Base-by-base conservation (phyloP, 2,329 filamentous ascomycete genomes). In the Parastagonospora nodorum region DNA sequence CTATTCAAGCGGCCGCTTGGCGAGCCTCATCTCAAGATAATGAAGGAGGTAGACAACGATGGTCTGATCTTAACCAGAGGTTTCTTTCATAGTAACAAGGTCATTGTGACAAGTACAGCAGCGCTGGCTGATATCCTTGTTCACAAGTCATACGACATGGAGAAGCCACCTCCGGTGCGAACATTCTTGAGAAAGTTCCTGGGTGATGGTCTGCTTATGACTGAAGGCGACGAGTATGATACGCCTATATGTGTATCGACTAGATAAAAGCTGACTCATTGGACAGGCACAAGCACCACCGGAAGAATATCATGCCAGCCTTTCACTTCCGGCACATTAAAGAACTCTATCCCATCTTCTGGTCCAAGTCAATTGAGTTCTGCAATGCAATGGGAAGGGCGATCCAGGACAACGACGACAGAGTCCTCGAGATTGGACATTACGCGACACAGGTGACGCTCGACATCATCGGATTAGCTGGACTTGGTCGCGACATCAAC, bases 321-420 rank as follows among this genome's bases (percentile, higher is more conserved):
- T 96, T 96, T 71, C 82, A 86, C n/a, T 95, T 90, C 67, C 84
- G 91, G 16, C 89, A 95, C 64, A 80, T 96, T 69, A 95, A 94
- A 68, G 83, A 93, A 51, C 77, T 96, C 11, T 94, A 95, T 63
- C 88, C 90, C 0, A 76, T 88, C 5, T 96, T 97, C 73, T 96
- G 91, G 91, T 64, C 75, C 15, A 96, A 95, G 74, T 83, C 87
- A 1, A 73, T 82, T 7, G 87, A 93, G 68, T 82, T 87, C 61
- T 84, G 86, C 5, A 73, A 82, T 15, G 81, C 82, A 42, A 86
- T 96, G 71, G 81, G 78, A 1, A 70, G 75, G 8, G 73, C 80
- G 24, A 68, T 84, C n/a, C 49, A 75, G 60, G 66, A 72, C 57
- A 67, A 80, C 16, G 68, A 73, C 7, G 61, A 64, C 16, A 62